Evolutionary conservation across 2,329 filamentous ascomycete species (phyloP).

Genomic region (Stachybotrys chartarum): DNA sequence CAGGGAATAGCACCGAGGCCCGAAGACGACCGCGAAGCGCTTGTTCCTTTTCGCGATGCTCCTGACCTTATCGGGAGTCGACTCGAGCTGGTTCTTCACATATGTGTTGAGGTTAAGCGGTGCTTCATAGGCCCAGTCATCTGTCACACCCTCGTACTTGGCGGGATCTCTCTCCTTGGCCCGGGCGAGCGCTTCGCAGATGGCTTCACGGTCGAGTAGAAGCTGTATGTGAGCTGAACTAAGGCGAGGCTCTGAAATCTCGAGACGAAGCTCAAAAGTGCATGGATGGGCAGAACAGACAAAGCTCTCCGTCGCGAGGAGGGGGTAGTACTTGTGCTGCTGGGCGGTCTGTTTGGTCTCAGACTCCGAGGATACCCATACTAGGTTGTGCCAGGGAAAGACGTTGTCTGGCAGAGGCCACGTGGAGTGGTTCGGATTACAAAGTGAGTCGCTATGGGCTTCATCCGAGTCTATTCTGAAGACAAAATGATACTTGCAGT

Average conservation of each 20-base stretch:
- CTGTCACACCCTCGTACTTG: conserved; percentile 36
- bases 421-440: conserved; percentile 19
- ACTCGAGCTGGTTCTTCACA: conserved; percentile 39
- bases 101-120: conserved; percentile 43
- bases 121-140: conserved; percentile 32
- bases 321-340: conserved; percentile 29
- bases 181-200: conserved; percentile 28
- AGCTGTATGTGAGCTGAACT: conserved; percentile 30
- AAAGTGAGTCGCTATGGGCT: conserved; percentile 17
- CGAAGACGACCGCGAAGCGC: conserved; percentile 46
- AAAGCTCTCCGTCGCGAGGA: conserved; percentile 28
- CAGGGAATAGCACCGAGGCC: conserved; percentile 39
- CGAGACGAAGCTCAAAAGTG: conserved; percentile 34
- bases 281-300: conserved; percentile 35
- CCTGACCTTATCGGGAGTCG: conserved; percentile 25
- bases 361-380: conserved; percentile 23
- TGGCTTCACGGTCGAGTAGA: conserved; percentile 37
- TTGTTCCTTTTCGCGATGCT: conserved; percentile 51
- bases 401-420: conserved; percentile 26
- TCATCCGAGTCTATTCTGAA: conserved; percentile 28
- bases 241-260: conserved; percentile 44
- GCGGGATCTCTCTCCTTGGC: conserved; percentile 38
- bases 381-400: conserved; percentile 32
- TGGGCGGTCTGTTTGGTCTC: conserved; percentile 15
- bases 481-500: conserved; percentile 34